Conservation (phyloP, 108 stramenopile species). For the Pseudonitzschia multiseries region DNA sequence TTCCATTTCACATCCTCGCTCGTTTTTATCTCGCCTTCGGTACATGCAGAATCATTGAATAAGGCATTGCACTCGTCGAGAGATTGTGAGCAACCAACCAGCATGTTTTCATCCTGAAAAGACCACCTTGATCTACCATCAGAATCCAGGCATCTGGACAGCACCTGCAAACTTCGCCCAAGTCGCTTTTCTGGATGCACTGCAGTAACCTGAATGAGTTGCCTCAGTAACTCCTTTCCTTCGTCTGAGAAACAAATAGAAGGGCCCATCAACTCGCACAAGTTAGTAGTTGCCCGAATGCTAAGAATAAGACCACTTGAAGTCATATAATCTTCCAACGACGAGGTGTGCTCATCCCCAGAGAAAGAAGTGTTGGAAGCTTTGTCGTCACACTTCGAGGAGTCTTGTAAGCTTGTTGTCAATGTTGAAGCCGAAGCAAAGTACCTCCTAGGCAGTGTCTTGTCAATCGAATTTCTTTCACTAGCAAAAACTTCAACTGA, state of each 20-base stretch:
- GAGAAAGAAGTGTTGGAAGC: neutral
- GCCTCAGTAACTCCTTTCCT: conserved; percentile 33
- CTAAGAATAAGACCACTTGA: conserved; percentile 26
- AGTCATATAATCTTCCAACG: conserved; percentile 3
- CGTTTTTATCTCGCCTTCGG: neutral
- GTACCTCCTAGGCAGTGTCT: conserved; percentile 20
- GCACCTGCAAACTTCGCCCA: conserved; percentile 32
- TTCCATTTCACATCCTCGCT: conserved; percentile 3
- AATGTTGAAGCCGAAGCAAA: conserved; percentile 6
- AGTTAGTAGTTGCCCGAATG: conserved; percentile 32
- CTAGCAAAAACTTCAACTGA: conserved; percentile 71
- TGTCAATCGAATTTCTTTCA: conserved; percentile 21
- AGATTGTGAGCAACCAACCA: conserved; percentile 44
- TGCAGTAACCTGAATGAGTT: conserved; percentile 51
- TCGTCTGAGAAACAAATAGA: neutral
- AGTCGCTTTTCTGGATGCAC: conserved; percentile 34
- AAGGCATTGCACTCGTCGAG: conserved; percentile 29
- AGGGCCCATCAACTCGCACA: conserved; percentile 34
- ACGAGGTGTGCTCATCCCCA: neutral
- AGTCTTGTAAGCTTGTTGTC: neutral
- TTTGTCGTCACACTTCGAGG: neutral
- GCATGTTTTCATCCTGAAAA: conserved; percentile 50
- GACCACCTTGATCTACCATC: conserved; percentile 28
- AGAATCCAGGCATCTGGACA: conserved; percentile 40
- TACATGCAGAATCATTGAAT: conserved; percentile 23